These are phyloP conservation scores for Botrytis deweyae DNA, from an alignment of 2,329 filamentous ascomycete genomes.

Conservation along the genomic window DNA sequence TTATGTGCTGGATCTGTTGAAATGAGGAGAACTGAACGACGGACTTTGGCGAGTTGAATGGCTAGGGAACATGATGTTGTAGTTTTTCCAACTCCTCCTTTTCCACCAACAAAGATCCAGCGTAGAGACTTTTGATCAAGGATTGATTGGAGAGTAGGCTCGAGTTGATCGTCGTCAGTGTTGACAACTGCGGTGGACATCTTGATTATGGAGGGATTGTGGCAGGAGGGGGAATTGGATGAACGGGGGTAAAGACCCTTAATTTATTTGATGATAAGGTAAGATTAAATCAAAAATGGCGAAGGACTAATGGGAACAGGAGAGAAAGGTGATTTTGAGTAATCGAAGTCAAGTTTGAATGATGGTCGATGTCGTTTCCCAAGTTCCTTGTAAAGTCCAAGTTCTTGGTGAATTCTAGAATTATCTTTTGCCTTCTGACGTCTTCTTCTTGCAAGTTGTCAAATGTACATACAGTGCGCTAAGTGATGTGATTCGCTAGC, in stretches of 20 bases:
- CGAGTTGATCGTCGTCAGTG: constrained; percentile 73
- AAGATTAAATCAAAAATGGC: not conserved
- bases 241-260: not conserved
- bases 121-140: constrained; percentile 92
- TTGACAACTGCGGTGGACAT: constrained; percentile 49
- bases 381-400: not conserved
- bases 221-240: not conserved
- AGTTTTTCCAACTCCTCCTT: constrained; percentile 97
- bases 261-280: not conserved
- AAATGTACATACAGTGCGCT: constrained; percentile 34
- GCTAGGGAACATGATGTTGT: constrained; percentile 99
- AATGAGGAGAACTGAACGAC: constrained; percentile 94
- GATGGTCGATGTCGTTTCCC: not conserved
- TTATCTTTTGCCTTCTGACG: constrained; percentile 25
- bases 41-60: constrained; percentile 92
- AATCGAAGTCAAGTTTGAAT: not conserved
- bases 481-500: constrained; percentile 21
- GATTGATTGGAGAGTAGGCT: constrained; percentile 90
- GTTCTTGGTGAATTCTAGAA: constrained; percentile 3
- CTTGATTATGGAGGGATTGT: not conserved
- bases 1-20: constrained; percentile 98
- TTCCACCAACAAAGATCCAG: constrained; percentile 99
- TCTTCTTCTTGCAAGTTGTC: constrained; percentile 22
- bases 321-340: no score
- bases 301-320: no score